Evolutionary conservation across 2,329 filamentous ascomycete species (phyloP).

Genomic region (Gremmenia infestans): DNA sequence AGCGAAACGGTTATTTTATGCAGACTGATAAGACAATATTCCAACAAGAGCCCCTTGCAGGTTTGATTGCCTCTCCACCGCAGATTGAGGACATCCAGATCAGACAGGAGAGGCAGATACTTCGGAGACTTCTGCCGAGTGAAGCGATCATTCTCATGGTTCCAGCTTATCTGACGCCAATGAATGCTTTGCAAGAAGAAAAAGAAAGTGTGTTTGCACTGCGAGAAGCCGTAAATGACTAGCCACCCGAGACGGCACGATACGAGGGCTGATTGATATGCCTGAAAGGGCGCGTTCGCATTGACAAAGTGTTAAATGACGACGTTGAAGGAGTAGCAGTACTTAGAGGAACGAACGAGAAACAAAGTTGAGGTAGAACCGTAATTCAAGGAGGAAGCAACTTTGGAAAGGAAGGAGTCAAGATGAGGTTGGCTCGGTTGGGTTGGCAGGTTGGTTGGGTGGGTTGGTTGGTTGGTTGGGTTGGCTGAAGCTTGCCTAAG

Average conservation of each 20-base stretch:
- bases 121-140: conserved; percentile 50
- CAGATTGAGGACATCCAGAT: conserved; percentile 72
- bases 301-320: conserved; percentile 8
- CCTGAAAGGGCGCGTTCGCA: conserved; percentile 62
- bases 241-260: conserved; percentile 66
- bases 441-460: too few relatives aligned
- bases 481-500: too few relatives aligned
- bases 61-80: conserved; percentile 64
- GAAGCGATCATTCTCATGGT: conserved; percentile 54
- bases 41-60: conserved; percentile 33
- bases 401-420: background rate
- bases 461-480: too few relatives aligned
- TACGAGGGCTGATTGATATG: conserved; percentile 73
- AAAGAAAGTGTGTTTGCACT: conserved; percentile 70
- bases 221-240: conserved; percentile 71
- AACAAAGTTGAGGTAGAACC: too few relatives aligned
- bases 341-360: too few relatives aligned
- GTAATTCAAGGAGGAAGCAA: background rate
- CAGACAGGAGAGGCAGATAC: conserved; percentile 57
- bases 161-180: conserved; percentile 55
- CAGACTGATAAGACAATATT: conserved; percentile 60
- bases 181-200: conserved; percentile 49
- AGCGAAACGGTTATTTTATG: conserved; percentile 73
- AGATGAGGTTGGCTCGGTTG: too few relatives aligned
- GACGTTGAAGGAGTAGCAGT: too few relatives aligned